Base-by-base conservation (phyloP, 2,329 filamentous ascomycete genomes). In the Aspergillus sp. region DNA sequence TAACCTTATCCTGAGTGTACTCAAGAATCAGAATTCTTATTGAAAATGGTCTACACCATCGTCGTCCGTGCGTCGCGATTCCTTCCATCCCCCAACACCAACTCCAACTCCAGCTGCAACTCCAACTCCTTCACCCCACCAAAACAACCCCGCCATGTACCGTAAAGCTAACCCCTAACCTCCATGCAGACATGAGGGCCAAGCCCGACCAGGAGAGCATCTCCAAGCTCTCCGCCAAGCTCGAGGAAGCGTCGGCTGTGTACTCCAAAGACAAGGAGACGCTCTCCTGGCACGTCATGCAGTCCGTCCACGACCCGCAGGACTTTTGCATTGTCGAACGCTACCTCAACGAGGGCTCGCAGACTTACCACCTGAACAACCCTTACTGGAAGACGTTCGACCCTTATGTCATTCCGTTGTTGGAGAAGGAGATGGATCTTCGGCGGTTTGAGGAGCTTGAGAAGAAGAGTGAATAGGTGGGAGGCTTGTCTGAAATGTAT, bases 371-470 rank as follows among this genome's bases (percentile, higher is more conserved):
- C 68, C 79, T 87, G 17, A 81, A 83, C 68, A 90, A 90, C 73
- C 87, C 87, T 0, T 90, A 90, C 79, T 90, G 87, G 87, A 83
- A 89, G 78, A 90, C 88, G 1, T 90, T 91, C 66, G 88, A 90
- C 70, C 86, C 87, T 6, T 90, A 90, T 66, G 88, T 91, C 31
- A 79, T 85, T 48, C 89, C 88, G 3, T 70, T 91, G 57, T 75
- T 91, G 51, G 87, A 86, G 64, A 82, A 81, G 70, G 80, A 83
- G 8, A 90, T 90, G 87, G 88, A 91, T 70, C 71, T 91, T 60
- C 78, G 87, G 54, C 78, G 88, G 46, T 82, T 85, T 62, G 85
- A 90, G 71, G 89, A 91, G 74, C 89, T 67, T 85, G 48, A 56
- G 41, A 4, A 9, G 27, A 31, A 31, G 27, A 9, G 3, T 9